phyloP scores from a whole-genome alignment of 768 basidiomycete species.

The Sporobolomyces pararoseus region DNA sequence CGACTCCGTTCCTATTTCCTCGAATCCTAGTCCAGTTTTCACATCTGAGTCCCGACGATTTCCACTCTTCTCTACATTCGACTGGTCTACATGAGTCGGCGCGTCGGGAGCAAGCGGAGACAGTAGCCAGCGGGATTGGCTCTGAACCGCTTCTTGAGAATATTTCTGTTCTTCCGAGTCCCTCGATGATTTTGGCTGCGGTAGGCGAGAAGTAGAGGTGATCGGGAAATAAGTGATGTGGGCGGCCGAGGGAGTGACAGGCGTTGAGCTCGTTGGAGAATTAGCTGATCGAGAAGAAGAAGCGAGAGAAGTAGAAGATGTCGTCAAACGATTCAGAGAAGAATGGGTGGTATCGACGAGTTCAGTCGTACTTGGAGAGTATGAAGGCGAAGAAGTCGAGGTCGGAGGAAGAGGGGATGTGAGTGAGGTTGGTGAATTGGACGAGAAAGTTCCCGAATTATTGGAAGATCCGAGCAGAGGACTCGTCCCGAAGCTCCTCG shows the following conservation, averaged over 20 bases:
- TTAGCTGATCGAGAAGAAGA: background rate
- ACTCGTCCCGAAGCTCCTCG: conserved; percentile 32
- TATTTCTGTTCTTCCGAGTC: background rate
- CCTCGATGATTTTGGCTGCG: background rate
- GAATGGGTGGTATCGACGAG: too few relatives aligned
- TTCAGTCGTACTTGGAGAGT: too few relatives aligned
- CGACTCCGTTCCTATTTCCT: background rate
- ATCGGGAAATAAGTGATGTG: background rate
- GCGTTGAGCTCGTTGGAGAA: background rate
- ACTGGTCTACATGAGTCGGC: background rate
- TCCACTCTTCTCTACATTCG: background rate
- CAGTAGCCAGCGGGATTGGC: conserved; percentile 19
- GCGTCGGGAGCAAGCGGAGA: background rate
- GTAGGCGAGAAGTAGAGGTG: background rate
- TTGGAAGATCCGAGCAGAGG: background rate
- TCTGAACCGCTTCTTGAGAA: background rate
- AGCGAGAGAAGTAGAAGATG: conserved; percentile 20
- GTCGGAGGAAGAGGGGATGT: too few relatives aligned
- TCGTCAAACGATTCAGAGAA: background rate
- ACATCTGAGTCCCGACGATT: background rate
- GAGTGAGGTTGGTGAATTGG: background rate
- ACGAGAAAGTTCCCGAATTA: background rate
- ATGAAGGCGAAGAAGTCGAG: too few relatives aligned
- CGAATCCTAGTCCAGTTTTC: background rate
- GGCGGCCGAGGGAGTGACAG: background rate